phyloP scores from a whole-genome alignment of 2,329 filamentous ascomycete genomes.

The Drechmeria coniospora region DNA sequence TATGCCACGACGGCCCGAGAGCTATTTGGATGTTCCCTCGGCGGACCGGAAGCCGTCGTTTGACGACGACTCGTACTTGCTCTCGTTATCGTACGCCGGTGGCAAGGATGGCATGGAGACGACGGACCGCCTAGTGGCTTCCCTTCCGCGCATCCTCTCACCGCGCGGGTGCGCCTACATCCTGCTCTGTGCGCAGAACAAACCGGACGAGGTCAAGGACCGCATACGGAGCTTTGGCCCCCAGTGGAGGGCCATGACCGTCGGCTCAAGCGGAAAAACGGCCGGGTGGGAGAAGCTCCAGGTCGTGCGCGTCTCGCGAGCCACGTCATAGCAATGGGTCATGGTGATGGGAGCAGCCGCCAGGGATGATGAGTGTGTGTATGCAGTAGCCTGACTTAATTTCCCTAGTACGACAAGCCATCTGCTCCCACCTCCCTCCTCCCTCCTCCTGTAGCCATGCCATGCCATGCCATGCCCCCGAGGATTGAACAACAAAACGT shows the following conservation, averaged over 20 bases:
- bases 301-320: constrained; percentile 72
- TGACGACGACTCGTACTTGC: constrained; percentile 67
- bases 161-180: constrained; percentile 70
- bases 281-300: constrained; percentile 92
- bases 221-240: constrained; percentile 36
- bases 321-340: constrained; percentile 7
- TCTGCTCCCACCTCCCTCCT: too few relatives aligned
- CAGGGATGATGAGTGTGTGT: constrained; percentile 2
- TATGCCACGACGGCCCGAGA: constrained; percentile 40
- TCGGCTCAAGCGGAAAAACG: constrained; percentile 69
- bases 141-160: constrained; percentile 49
- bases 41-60: constrained; percentile 32
- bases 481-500: neutral
- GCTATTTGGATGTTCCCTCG: constrained; percentile 10
- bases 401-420: too few relatives aligned
- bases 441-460: too few relatives aligned
- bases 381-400: constrained; percentile 2
- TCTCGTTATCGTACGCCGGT: constrained; percentile 79
- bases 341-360: neutral
- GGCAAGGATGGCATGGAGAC: constrained; percentile 88
- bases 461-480: too few relatives aligned
- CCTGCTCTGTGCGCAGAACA: constrained; percentile 80
- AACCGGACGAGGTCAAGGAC: constrained; percentile 56
- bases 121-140: constrained; percentile 61
- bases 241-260: constrained; percentile 60